These are phyloP conservation scores for Paradendryphiella salina DNA, from an alignment of 2,329 filamentous ascomycete genomes.

Conservation along the genomic window DNA sequence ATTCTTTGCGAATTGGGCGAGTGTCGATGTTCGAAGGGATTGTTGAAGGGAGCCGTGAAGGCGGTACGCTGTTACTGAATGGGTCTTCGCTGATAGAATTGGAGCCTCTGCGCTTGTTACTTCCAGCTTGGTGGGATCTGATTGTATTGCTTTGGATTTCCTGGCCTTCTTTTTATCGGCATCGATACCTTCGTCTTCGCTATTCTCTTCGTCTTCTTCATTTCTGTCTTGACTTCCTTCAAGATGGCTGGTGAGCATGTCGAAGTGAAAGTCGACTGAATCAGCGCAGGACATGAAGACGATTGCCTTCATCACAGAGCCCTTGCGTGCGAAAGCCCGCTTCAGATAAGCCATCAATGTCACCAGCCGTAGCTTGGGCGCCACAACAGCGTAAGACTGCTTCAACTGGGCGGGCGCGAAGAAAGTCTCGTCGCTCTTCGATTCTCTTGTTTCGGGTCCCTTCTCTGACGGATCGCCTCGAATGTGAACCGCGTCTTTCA, in stretches of 20 bases:
- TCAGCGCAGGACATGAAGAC: slow-evolving; percentile 97
- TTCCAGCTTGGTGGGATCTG: slow-evolving; percentile 48
- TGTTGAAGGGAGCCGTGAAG: slow-evolving; percentile 93
- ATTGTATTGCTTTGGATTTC: slow-evolving; percentile 48
- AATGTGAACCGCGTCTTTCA: slow-evolving; percentile 89
- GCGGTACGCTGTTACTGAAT: slow-evolving; percentile 77
- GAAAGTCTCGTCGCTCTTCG: slow-evolving; percentile 60
- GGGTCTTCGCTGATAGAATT: slow-evolving; percentile 74
- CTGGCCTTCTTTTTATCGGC: slow-evolving; percentile 25
- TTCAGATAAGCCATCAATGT: slow-evolving; percentile 83
- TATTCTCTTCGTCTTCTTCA: slow-evolving; percentile 25
- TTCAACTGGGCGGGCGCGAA: slow-evolving; percentile 90
- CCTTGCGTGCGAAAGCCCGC: slow-evolving; percentile 82
- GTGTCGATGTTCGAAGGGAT: slow-evolving; percentile 80
- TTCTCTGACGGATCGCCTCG: slow-evolving; percentile 65
- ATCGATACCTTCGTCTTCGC: slow-evolving; percentile 21
- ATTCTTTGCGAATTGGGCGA: slow-evolving; percentile 75
- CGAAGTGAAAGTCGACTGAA: slow-evolving; percentile 95
- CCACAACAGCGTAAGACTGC: slow-evolving; percentile 84
- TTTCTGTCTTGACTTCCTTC: slow-evolving; percentile 37
- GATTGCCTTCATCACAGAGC: slow-evolving; percentile 94
- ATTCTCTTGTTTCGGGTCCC: slow-evolving; percentile 53
- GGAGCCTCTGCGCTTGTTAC: slow-evolving; percentile 69
- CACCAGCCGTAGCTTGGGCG: slow-evolving; percentile 87
- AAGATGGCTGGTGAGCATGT: slow-evolving; percentile 64